Percentiles rank a stretch among this genome's conserved stretches.
These are phyloP conservation scores for Panicum miliaceum DNA, from an alignment of 176 grass and related monocot species.

Conservation along the genomic window DNA sequence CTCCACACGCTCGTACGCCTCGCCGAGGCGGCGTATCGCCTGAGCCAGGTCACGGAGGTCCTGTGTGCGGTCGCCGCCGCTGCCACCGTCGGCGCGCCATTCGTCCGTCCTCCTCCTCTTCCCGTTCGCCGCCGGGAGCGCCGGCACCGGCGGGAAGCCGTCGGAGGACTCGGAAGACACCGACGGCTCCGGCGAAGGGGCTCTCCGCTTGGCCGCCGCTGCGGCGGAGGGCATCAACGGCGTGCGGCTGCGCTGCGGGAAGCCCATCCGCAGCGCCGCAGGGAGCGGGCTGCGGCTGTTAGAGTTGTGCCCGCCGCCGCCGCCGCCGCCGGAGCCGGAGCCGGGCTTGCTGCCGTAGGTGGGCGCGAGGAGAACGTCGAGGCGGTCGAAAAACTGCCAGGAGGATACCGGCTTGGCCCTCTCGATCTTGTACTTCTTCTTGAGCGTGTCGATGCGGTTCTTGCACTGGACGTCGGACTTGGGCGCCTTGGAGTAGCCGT, in stretches of 20 bases:
- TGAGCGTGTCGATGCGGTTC: conserved; percentile 98
- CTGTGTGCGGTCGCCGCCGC: conserved; percentile 30
- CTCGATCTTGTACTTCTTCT: conserved; percentile 99
- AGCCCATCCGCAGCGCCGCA: conserved; percentile 46
- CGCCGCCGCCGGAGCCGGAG: not conserved
- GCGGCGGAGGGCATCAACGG: conserved; percentile 35
- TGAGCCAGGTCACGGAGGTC: conserved; percentile 58
- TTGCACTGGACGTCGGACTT: conserved; percentile 96
- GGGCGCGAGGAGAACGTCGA: conserved; percentile 76
- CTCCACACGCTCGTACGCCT: conserved; percentile 85
- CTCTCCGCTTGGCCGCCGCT: conserved; percentile 24
- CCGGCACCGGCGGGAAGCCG: conserved; percentile 66
- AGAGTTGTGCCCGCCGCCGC: conserved; percentile 10
- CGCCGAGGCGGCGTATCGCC: conserved; percentile 62
- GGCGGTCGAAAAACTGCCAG: conserved; percentile 90
- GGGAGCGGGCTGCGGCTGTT: conserved; percentile 45
- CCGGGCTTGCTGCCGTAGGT: conserved; percentile 48
- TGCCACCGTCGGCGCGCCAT: conserved; percentile 6
- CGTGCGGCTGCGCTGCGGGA: conserved; percentile 74
- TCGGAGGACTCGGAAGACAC: conserved; percentile 73
- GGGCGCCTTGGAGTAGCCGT: conserved; percentile 78
- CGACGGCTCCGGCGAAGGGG: conserved; percentile 46
- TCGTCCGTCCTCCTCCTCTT: conserved; percentile 55
- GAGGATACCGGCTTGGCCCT: conserved; percentile 64
- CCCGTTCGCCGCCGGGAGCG: conserved; percentile 50